A percentile compares a stretch with the other conserved stretches of the same genome.
phyloP scores from a whole-genome alignment of 2,329 filamentous ascomycete genomes.

The Verticillium zaregamsianum region DNA sequence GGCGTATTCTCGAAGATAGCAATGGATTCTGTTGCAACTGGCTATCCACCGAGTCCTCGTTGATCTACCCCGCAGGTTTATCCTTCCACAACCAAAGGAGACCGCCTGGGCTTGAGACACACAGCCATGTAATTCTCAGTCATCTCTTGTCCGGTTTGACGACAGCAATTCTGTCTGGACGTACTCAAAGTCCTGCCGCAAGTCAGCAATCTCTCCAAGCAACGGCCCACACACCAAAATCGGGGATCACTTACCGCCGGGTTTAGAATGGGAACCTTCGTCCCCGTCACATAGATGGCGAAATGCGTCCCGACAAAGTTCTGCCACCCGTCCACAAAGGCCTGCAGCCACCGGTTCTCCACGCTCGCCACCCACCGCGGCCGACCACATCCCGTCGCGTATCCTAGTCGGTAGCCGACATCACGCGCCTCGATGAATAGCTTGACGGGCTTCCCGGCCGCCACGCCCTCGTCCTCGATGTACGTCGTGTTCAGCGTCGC shows the following conservation, averaged over 20 bases:
- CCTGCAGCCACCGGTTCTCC: slow-evolving; percentile 10
- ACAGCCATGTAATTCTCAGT: neutral
- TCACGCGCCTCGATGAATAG: slow-evolving; percentile 11
- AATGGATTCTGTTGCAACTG: neutral
- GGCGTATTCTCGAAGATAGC: neutral
- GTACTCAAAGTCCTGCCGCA: slow-evolving; percentile 9
- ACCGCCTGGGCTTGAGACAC: neutral
- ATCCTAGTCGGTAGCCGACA: slow-evolving; percentile 7
- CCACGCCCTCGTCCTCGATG: slow-evolving; percentile 10
- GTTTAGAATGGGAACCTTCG: slow-evolving; percentile 7
- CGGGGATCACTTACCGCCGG: neutral
- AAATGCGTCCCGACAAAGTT: slow-evolving; percentile 14
- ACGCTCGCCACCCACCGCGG: slow-evolving; percentile 9
- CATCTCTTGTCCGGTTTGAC: neutral
- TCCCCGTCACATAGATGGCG: slow-evolving; percentile 11
- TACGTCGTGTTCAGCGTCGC: slow-evolving; percentile 10
- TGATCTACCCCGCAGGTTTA: too few species aligned
- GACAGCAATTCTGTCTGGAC: slow-evolving; percentile 2
- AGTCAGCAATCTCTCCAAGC: neutral
- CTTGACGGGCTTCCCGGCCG: slow-evolving; percentile 7
- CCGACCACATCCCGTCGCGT: slow-evolving; percentile 3
- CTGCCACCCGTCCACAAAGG: slow-evolving; percentile 10
- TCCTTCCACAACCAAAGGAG: too few species aligned
- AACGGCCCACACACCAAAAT: too few species aligned
- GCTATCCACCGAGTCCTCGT: too few species aligned